phyloP scores from a whole-genome alignment of 495 filamentous ascomycete genomes.

The Glarea lozoyensis region DNA sequence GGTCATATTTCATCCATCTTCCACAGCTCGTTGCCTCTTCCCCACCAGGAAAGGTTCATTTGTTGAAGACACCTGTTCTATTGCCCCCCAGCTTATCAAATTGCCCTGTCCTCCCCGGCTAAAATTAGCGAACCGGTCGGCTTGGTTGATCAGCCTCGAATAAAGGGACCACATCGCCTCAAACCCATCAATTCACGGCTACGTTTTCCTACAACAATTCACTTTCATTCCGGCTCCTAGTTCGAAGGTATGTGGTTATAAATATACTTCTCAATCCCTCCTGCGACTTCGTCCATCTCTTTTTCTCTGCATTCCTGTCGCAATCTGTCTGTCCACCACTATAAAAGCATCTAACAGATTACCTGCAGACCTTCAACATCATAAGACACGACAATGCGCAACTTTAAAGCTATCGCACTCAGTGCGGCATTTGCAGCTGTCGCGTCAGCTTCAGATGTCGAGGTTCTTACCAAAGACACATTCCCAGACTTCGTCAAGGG shows the following conservation, averaged over 20 bases:
- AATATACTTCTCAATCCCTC: not conserved
- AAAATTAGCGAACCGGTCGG: not conserved
- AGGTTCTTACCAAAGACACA: constrained; percentile 72
- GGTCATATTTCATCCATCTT: too few relatives aligned
- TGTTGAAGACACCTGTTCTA: constrained; percentile 12
- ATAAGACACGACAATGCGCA: constrained; percentile 41
- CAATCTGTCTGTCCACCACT: not conserved
- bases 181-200: not conserved
- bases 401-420: constrained; percentile 46
- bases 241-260: constrained; percentile 1
- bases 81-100: not conserved
- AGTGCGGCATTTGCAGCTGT: constrained; percentile 52
- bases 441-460: constrained; percentile 64
- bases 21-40: not conserved
- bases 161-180: constrained; percentile 18
- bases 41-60: not conserved
- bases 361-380: constrained; percentile 1
- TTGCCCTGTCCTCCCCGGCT: not conserved
- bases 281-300: not conserved
- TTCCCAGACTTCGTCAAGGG: constrained; percentile 79
- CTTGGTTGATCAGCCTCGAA: constrained; percentile 5
- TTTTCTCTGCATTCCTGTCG: not conserved
- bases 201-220: not conserved
- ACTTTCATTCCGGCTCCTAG: not conserved
- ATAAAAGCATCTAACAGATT: constrained; percentile 5